Evolutionary conservation across 805 yeast genomes (phyloP).

Genomic region (Nakazawaea pomicola): DNA sequence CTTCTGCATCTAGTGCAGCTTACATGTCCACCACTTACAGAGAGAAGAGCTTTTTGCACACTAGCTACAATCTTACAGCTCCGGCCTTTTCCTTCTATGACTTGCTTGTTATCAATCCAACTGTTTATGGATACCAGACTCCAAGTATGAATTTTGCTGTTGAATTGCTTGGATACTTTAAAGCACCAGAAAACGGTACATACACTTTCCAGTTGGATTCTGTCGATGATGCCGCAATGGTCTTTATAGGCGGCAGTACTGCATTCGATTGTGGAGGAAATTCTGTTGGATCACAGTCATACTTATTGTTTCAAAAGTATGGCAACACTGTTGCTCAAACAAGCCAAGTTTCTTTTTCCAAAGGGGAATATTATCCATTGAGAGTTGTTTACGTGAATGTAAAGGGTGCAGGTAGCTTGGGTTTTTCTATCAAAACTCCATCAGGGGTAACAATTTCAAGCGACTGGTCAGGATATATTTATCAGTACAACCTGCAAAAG

Average conservation of each 20-base stretch:
- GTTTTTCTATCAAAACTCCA: background rate
- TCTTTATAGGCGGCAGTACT: background rate
- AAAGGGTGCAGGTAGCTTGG: background rate
- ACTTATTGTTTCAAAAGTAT: background rate
- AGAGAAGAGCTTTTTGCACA: background rate
- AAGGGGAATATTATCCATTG: background rate
- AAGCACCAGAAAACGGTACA: background rate
- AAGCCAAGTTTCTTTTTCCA: background rate
- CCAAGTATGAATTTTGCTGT: background rate
- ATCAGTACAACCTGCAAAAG: background rate
- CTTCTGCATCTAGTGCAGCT: background rate
- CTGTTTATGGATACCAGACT: background rate
- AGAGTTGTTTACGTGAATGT: background rate
- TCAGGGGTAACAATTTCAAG: background rate
- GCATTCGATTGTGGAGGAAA: background rate
- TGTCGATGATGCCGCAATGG: background rate
- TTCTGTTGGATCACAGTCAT: background rate
- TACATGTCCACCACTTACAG: background rate
- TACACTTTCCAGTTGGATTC: background rate
- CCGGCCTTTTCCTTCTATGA: background rate
- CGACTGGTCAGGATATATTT: background rate
- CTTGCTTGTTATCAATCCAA: too few relatives aligned
- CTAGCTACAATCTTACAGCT: background rate
- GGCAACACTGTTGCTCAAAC: background rate
- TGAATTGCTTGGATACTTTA: background rate